phyloP scores from a whole-genome alignment of 2,329 filamentous ascomycete species.

The Penicillium paneum region DNA sequence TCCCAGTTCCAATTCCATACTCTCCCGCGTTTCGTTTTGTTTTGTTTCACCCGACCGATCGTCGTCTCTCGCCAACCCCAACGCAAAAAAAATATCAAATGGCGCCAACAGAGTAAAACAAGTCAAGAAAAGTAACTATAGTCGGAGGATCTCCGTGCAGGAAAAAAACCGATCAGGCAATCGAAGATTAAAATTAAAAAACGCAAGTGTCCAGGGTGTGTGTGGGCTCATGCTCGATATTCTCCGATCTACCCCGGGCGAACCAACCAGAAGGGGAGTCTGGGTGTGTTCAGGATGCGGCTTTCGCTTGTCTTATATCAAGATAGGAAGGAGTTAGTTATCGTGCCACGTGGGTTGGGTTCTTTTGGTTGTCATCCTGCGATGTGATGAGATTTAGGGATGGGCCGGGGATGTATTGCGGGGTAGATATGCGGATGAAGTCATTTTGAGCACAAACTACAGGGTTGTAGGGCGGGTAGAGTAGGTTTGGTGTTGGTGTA shows the following conservation, averaged over 20 bases:
- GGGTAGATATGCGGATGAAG: slow-evolving; percentile 2
- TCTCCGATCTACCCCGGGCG: neutral
- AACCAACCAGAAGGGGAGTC: neutral
- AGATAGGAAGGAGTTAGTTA: slow-evolving; percentile 1
- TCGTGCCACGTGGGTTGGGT: neutral
- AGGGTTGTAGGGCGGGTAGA: neutral
- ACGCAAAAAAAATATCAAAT: no score
- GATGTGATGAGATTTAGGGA: slow-evolving; percentile 1
- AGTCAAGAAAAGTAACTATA: neutral
- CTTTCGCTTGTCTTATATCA: neutral
- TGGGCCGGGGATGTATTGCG: neutral
- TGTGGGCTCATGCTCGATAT: neutral
- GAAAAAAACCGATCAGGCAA: neutral
- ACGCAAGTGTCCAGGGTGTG: neutral
- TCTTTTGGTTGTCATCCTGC: neutral
- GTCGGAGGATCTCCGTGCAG: neutral
- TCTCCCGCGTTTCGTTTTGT: no score
- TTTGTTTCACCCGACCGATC: no score
- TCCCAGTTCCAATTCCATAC: neutral
- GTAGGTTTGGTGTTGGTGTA: no score
- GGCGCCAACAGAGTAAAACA: no score
- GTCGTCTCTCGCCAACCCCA: no score
- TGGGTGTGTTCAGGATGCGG: neutral
- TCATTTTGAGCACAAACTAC: neutral
- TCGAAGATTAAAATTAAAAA: neutral